Conservation (phyloP, 2,329 filamentous ascomycete species). For the Fusarium agapanthi region DNA sequence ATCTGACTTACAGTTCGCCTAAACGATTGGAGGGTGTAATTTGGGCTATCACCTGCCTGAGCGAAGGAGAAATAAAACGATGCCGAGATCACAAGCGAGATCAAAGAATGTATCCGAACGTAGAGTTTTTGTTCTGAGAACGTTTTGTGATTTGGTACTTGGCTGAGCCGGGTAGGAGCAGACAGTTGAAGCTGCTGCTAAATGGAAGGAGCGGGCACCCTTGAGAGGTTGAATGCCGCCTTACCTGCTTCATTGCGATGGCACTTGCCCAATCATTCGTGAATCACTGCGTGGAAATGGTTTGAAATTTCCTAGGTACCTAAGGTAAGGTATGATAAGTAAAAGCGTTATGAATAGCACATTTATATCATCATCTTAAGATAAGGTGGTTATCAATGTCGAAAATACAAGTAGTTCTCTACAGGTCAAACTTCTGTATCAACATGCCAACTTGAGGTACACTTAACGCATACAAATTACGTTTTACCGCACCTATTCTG, state of each 20-base stretch:
- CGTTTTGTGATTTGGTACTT: not conserved
- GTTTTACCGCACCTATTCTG: rapidly evolving
- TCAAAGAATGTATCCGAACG: not conserved
- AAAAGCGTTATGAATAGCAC: no score
- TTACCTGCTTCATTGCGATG: not conserved
- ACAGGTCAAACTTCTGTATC: rapidly evolving
- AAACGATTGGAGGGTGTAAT: not conserved
- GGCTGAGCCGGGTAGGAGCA: not conserved
- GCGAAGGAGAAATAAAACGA: not conserved
- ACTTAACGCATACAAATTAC: not conserved
- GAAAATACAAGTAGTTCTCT: not conserved
- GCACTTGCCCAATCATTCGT: not conserved
- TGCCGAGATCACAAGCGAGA: not conserved
- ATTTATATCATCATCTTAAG: no score
- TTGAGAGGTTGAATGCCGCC: not conserved
- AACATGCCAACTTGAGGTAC: not conserved
- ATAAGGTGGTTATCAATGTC: no score
- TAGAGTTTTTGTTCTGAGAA: not conserved
- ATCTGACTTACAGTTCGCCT: conserved; percentile 2
- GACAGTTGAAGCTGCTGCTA: not conserved
- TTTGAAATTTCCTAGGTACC: no score
- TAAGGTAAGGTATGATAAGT: no score
- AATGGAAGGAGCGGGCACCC: not conserved
- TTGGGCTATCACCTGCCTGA: not conserved
- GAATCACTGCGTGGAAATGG: not conserved